Evolutionary conservation across 768 basidiomycete species (phyloP), one percentile per base, ranked within the genome.

Genomic region (Mycena albidolilacea): DNA sequence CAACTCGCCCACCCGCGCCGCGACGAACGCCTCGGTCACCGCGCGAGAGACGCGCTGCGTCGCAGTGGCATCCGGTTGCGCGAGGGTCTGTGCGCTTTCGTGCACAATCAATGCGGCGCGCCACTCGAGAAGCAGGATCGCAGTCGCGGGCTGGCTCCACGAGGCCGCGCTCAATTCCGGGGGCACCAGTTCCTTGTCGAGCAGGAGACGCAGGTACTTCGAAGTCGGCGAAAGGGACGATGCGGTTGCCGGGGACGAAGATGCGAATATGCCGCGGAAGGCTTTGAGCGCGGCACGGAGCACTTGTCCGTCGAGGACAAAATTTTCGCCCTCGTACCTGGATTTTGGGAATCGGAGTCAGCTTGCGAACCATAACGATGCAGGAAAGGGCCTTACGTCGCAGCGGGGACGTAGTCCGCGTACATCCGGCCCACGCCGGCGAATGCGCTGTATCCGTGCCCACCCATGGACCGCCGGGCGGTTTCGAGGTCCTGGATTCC

Each of bases 301-400:
- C 43, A 93, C 92, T 80, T 95, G 94, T 60, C 89, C 86, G 75
- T 93, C 91, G 12, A 95, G 86, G 7, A 94, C 91, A 72, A 88
- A 94, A 78, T 95, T 95, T 77, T 95, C 94, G 15, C 93, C 93
- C 82, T 95, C 93, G 73, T 89, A 94, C 3, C 92, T 92, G 71
- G 0, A 54, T 41, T 9, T 7, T 6, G 17, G 11, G 9, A 8
- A 37, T 10, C 30, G 12, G 46, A 23, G 7, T 46, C 37, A 38
- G 30, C 30, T 41, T 39, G 15, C 1, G 48, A 35, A 8, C 4
- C 35, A 15, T 5, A 23, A 44, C 15, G 21, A 58, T 35, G 41
- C n/a, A 37, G 14, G 9, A 46, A 67, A 10, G 54, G 19, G 3
- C 83, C 89, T 11, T 77, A 92, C 90, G 93, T 93, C 35, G 85